Conservation (phyloP, 2,329 filamentous ascomycete genomes). For the Xylariales sp. region DNA sequence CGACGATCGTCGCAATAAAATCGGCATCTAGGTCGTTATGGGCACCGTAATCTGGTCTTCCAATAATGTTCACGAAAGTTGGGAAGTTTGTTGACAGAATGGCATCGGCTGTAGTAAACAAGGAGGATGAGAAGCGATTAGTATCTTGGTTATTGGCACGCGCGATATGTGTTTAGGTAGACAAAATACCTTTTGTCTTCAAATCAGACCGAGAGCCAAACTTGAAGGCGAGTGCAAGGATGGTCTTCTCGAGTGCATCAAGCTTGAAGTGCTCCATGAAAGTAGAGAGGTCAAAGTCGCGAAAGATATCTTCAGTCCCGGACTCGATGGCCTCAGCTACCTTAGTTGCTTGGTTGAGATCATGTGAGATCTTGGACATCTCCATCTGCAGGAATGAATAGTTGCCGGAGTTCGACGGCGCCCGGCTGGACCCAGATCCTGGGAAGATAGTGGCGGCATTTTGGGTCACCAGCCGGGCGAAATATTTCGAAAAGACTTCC, state of each 20-base stretch:
- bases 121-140: neutral
- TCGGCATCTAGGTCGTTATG: conserved; percentile 63
- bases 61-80: conserved; percentile 73
- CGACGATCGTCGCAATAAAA: conserved; percentile 76
- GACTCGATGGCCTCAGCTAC: conserved; percentile 93
- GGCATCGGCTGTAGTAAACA: conserved; percentile 72
- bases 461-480: conserved; percentile 84
- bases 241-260: conserved; percentile 80
- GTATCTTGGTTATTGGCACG: too few relatives aligned
- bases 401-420: conserved; percentile 71
- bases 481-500: conserved; percentile 97
- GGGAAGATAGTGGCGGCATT: conserved; percentile 92
- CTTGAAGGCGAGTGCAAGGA: conserved; percentile 86
- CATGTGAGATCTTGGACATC: conserved; percentile 78
- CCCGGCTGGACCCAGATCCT: conserved; percentile 70
- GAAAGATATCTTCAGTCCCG: conserved; percentile 86
- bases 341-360: conserved; percentile 78
- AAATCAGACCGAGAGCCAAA: conserved; percentile 75
- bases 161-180: too few relatives aligned
- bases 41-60: conserved; percentile 56
- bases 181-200: conserved; percentile 76
- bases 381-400: conserved; percentile 80
- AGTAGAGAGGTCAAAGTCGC: conserved; percentile 91
- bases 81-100: conserved; percentile 78
- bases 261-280: conserved; percentile 97